Evolutionary conservation across 768 basidiomycete genomes (phyloP), one percentile per base, ranked within the genome.

Genomic region (Russula foetens): DNA sequence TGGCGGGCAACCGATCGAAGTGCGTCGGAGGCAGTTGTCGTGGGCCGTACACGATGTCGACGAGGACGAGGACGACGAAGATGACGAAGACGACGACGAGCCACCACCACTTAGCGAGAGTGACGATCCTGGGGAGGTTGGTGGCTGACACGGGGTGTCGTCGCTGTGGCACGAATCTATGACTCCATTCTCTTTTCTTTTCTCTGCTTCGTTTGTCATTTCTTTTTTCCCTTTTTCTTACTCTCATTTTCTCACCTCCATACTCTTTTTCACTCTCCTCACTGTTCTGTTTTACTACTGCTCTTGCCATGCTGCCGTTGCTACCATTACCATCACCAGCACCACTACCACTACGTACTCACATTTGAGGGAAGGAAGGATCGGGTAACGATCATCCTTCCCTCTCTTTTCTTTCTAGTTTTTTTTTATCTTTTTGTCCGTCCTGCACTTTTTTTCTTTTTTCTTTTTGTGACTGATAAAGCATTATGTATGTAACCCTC

Each of bases 1-100:
- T 17, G 60, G 33, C 12, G 60, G 11, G 31, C 48, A 44, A 7
- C 63, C 65, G 35, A 54, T 66, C 29, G 65, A 66, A 39, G 63
- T 66, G 53, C 63, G 65, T 15, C 46, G 65, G 29, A 50, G 63
- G 12, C 49, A 59, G 46, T 63, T 56, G 23, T 57, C 64, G 39
- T 64, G 63, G 62, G 43, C 55, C 4, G 62, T 57, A 7, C 56
- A 47, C 8, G 56, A 35, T 8, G 61, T 63, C 38, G 31, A 63
- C 9, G 56, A 26, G 3, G 50, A 53, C n/a, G 56, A 57, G 1
- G 55, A 39, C 17, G 55, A 49, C 9, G 49, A 41, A 4, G 53
- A 44, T 1, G 59, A 44, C 1, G 53, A 51, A 0, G 48, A 26
- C 21, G 28, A 50, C 17, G 56, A 43, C 2, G 59, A 15, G 3